Base-by-base conservation (phyloP, 1,284 basidiomycete genomes). In the Moniliella sp. region DNA sequence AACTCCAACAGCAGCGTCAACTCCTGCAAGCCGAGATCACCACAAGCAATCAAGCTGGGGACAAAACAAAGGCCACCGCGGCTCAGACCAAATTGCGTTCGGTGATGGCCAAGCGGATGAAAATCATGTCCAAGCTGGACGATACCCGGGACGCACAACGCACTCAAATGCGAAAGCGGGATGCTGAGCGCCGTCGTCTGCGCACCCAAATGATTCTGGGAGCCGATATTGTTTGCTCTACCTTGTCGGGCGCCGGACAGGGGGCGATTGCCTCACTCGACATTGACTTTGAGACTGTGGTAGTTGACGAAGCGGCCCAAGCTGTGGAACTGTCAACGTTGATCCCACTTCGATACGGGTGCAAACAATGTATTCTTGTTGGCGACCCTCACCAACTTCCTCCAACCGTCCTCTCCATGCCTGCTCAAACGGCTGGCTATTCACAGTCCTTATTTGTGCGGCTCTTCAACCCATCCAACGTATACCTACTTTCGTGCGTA, bases 251-350 rank as follows among this genome's bases (percentile, higher is more conserved):
- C 12, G 56, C 54, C 4, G 91, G 88, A 2, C 81, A 93, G 48
- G 84, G 93, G 25, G 71, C 72, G 33, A 66, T 99, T 30, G 73
- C 78, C 35, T 67, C 73, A 10, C 46, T 63, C 2, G 47, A 59
- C 4, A 74, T 82, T 46, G 78, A 84, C 33, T 94, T 94, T 53
- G 84, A 93, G 49, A 82, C 91, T 59, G 74, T 97, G 42, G 76
- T 99, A 52, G 91, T 97, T 43, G 91, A 99, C 55, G 91, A 99
- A 62, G 91, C 91, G 0, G 88, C 88, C 1, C 91, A 99, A 62
- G 79, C 86, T 3, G 78, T 94, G 29, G 91, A 99, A 61, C 68
- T 94, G 35, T 86, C 80, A 51, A 82, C 84, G n/a, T 64, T 99
- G 37, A 97, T 99, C 41, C 91, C 91, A 23, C 67, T 99, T 36